A percentile compares a stretch with the other conserved stretches of the same genome.
These are phyloP conservation scores for Sporothrix dimorphospora DNA, from an alignment of 2,329 filamentous ascomycete species.

Conservation along the genomic window DNA sequence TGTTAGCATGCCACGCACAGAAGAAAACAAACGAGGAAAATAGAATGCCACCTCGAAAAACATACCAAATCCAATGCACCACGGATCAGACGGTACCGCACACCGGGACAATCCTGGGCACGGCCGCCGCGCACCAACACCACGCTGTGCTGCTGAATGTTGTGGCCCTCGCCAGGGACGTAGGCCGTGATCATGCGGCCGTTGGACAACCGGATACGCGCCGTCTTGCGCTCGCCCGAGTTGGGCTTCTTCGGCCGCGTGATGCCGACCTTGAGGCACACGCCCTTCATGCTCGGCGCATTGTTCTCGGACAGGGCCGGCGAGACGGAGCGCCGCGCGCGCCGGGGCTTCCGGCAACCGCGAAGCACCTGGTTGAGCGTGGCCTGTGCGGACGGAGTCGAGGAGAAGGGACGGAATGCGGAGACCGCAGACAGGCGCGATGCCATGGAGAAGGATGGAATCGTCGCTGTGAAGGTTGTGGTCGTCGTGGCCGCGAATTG, in stretches of 20 bases:
- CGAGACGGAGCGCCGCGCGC: constrained; percentile 82
- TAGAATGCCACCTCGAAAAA: constrained; percentile 35
- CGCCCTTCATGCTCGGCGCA: constrained; percentile 87
- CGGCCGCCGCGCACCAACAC: constrained; percentile 93
- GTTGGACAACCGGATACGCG: constrained; percentile 83
- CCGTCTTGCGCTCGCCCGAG: constrained; percentile 94
- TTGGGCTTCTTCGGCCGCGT: constrained; percentile 99
- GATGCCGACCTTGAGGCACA: constrained; percentile 91
- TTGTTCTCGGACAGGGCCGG: constrained; percentile 73
- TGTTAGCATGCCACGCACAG: background rate
- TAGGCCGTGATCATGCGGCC: constrained; percentile 89
- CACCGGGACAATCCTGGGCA: constrained; percentile 96
- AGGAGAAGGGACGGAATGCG: constrained; percentile 40
- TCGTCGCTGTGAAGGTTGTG: background rate
- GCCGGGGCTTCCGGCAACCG: constrained; percentile 78
- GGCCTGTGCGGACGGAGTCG: constrained; percentile 56
- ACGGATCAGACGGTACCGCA: constrained; percentile 90
- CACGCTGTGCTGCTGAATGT: constrained; percentile 98
- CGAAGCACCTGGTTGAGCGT: constrained; percentile 75
- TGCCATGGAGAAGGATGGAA: constrained; percentile 38
- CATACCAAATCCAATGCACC: constrained; percentile 91
- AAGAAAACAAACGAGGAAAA: background rate
- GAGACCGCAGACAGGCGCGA: constrained; percentile 32
- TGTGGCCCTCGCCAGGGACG: constrained; percentile 97
- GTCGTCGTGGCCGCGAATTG: constrained; percentile 32